phyloP scores from a whole-genome alignment of 495 filamentous ascomycete species.

The Neurospora sp. region DNA sequence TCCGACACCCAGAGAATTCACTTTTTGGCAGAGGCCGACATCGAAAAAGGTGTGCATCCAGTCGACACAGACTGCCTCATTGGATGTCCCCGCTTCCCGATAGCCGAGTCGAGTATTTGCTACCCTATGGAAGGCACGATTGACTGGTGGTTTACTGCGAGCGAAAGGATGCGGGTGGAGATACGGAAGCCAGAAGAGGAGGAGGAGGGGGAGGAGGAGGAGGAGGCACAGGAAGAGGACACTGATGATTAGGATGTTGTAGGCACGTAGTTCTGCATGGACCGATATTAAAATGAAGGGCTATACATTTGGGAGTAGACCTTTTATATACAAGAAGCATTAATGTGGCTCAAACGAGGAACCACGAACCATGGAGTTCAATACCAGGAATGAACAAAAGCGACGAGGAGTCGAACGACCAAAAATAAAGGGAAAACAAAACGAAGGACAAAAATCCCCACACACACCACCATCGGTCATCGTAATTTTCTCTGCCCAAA shows the following conservation, averaged over 20 bases:
- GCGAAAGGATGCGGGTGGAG: neutral
- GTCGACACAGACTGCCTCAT: neutral
- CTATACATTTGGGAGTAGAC: neutral
- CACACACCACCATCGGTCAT: too few relatives aligned
- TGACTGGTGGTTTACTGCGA: neutral
- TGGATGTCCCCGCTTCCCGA: neutral
- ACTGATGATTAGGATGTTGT: neutral
- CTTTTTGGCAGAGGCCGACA: neutral
- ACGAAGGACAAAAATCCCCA: too few relatives aligned
- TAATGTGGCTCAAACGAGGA: too few relatives aligned
- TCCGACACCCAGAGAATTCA: neutral
- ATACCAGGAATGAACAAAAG: too few relatives aligned
- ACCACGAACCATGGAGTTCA: too few relatives aligned
- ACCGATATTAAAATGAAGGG: neutral
- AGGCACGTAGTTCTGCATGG: neutral
- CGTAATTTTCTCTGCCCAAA: too few relatives aligned
- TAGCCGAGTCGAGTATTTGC: neutral
- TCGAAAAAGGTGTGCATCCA: neutral
- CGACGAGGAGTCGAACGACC: too few relatives aligned
- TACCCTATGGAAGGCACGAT: neutral
- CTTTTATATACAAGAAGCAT: neutral
- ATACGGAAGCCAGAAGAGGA: neutral
- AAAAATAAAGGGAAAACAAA: too few relatives aligned
- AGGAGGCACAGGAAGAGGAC: neutral
- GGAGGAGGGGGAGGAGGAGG: neutral